Percentiles rank a stretch among this genome's conserved stretches.
phyloP scores from a whole-genome alignment of 805 yeast genomes.

The Yarrowia yakushimensis region DNA sequence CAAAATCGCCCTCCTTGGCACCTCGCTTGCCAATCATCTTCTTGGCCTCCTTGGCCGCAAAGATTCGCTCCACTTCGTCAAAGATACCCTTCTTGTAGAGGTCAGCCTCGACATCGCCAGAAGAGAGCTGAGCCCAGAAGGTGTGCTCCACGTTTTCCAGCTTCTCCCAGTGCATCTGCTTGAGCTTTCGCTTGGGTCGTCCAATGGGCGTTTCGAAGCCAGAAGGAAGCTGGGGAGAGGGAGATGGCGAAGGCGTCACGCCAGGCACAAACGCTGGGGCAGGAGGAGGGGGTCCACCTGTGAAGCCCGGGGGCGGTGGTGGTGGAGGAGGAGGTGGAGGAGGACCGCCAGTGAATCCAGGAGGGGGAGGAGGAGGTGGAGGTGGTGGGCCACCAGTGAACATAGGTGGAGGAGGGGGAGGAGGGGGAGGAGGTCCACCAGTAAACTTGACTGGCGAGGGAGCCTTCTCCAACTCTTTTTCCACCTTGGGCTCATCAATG shows the following conservation, averaged over 20 bases:
- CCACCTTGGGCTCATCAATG: background rate
- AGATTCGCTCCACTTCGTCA: slow-evolving; percentile 77
- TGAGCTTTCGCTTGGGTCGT: slow-evolving; percentile 71
- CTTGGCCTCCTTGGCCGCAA: slow-evolving; percentile 75
- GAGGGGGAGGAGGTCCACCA: slow-evolving; percentile 40
- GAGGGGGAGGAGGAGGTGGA: slow-evolving; percentile 38
- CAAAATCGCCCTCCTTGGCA: slow-evolving; percentile 40
- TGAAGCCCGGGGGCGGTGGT: slow-evolving; percentile 26
- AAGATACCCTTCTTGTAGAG: slow-evolving; percentile 74
- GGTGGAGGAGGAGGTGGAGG: slow-evolving; percentile 37
- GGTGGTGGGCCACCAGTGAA: slow-evolving; percentile 37
- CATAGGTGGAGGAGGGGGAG: slow-evolving; percentile 36
- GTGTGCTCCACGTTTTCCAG: slow-evolving; percentile 80
- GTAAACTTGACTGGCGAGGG: slow-evolving; percentile 30
- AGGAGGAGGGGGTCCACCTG: slow-evolving; percentile 30
- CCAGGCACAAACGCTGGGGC: slow-evolving; percentile 32
- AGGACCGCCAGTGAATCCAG: slow-evolving; percentile 31
- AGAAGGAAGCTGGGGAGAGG: slow-evolving; percentile 36
- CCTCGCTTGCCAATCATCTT: slow-evolving; percentile 45
- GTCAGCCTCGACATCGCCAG: slow-evolving; percentile 49
- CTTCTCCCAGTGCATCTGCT: slow-evolving; percentile 97
- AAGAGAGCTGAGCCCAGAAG: slow-evolving; percentile 71
- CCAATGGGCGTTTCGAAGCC: slow-evolving; percentile 38
- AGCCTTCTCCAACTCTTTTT: background rate
- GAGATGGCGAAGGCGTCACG: slow-evolving; percentile 29